Conservation (phyloP, 2,329 filamentous ascomycete species). For the Aureobasidium sp. region DNA sequence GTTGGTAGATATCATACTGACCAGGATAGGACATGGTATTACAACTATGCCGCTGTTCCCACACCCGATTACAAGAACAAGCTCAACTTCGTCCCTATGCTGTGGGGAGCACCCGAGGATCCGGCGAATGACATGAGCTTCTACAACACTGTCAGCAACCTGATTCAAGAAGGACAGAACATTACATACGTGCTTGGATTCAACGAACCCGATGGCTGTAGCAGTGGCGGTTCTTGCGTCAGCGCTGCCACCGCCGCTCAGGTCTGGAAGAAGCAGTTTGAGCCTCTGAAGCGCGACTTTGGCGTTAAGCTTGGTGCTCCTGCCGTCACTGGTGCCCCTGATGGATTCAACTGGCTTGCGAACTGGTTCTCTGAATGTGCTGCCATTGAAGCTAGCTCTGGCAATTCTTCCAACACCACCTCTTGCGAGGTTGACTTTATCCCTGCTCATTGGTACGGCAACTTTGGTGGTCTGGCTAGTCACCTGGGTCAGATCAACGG, state of each 20-base stretch:
- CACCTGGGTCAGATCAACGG: constrained; percentile 56
- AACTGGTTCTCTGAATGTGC: constrained; percentile 56
- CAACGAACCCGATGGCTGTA: constrained; percentile 66
- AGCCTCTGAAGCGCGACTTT: constrained; percentile 54
- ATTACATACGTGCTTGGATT: constrained; percentile 66
- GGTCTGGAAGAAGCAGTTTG: constrained; percentile 64
- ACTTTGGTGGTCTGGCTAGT: constrained; percentile 60
- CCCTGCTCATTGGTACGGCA: constrained; percentile 52
- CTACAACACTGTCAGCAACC: constrained; percentile 49
- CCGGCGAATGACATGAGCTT: constrained; percentile 50
- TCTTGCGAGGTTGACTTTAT: constrained; percentile 44
- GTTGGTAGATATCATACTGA: background rate
- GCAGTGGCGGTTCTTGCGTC: constrained; percentile 57
- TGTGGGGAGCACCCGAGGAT: constrained; percentile 55
- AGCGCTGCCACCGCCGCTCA: constrained; percentile 54
- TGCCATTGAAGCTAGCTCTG: constrained; percentile 5
- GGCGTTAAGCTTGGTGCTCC: constrained; percentile 65
- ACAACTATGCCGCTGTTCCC: constrained; percentile 63
- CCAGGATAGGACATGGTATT: constrained; percentile 61
- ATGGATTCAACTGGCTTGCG: constrained; percentile 59
- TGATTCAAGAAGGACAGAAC: constrained; percentile 49
- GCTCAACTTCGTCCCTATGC: constrained; percentile 74
- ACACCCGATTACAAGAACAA: constrained; percentile 32
- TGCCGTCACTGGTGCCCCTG: constrained; percentile 56
- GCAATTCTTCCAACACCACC: constrained; percentile 24